phyloP scores from a whole-genome alignment of 805 yeast species.

The Cephaloascus fragrans region DNA sequence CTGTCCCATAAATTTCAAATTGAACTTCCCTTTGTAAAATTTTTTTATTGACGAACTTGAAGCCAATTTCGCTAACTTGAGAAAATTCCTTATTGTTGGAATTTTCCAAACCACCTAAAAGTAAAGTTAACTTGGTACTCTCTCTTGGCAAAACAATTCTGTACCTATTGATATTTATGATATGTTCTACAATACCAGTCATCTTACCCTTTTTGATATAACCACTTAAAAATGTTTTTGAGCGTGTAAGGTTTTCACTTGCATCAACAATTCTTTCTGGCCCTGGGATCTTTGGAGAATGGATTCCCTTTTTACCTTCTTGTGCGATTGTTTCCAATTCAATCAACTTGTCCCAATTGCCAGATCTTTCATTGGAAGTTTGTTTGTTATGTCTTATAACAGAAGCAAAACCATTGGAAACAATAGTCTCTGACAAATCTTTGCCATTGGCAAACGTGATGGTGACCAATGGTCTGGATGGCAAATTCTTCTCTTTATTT shows the following conservation, averaged over 20 bases:
- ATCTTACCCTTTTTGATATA: conserved; percentile 57
- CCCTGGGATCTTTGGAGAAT: conserved; percentile 42
- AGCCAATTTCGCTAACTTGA: conserved; percentile 37
- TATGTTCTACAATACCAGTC: conserved; percentile 63
- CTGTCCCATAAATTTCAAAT: conserved; percentile 58
- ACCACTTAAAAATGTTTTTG: conserved; percentile 64
- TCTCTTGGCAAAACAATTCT: conserved; percentile 63
- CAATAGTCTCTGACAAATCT: conserved; percentile 53
- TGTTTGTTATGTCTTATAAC: conserved; percentile 73
- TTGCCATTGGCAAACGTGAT: conserved; percentile 39
- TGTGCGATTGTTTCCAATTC: conserved; percentile 59
- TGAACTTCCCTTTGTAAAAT: conserved; percentile 67
- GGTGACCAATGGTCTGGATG: conserved; percentile 58
- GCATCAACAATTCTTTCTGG: conserved; percentile 68
- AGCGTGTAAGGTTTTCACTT: conserved; percentile 61
- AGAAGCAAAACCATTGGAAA: conserved; percentile 62
- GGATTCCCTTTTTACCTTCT: conserved; percentile 51
- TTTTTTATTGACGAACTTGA: conserved; percentile 41
- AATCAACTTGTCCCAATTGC: conserved; percentile 67
- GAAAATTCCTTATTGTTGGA: conserved; percentile 21
- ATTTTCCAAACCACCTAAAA: conserved; percentile 63
- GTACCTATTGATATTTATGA: conserved; percentile 59
- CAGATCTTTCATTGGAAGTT: conserved; percentile 54
- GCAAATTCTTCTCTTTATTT: conserved; percentile 44
- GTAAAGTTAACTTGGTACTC: conserved; percentile 56